Base-by-base conservation (phyloP, 1,139 yeast species). In the Debaryomyces subglobosus region DNA sequence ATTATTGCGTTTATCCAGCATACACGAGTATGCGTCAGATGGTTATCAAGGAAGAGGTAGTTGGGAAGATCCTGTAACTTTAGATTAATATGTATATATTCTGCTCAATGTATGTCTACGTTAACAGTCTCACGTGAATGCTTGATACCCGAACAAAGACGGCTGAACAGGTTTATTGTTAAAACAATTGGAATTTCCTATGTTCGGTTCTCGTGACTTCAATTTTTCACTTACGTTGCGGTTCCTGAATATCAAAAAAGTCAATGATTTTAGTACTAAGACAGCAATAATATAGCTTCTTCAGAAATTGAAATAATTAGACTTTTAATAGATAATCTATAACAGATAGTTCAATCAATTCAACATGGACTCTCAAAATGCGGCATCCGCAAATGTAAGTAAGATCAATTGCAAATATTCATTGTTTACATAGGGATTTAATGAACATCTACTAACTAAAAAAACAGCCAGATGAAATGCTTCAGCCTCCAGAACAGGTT, bases 11-110 rank as follows among this genome's bases (percentile, higher is more conserved):
- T 45, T 57, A 21, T 44, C 51, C 16, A 43, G 38, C n/a, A 39
- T 40, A 24, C 46, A 38, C 23, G 49, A 32, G 8, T 20, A 20
- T 34, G 20, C 33, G 5, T 35, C 44, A 4, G 48, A 48, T 25
- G 43, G 32, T 16, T 44, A 46, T 21, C 43, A 47, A 21, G 74
- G 73, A 16, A 53, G 60, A 0, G 77, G 77, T 1, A 69, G 72
- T 47, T 72, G 76, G 76, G 72, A 68, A 32, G 74, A 72, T 49
- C 78, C 78, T 4, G 58, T 67, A 30, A 65, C 66, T 2, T 50
- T 68, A 36, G 73, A 68, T 49, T 67, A 53, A 25, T 30, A 24
- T 40, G 20, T 20, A 40, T 40, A 40, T 35, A 27, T 27, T 8
- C n/a, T 27, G 12, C 27, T 15, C 15, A 27, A 27, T 18, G 36